Conservation (phyloP, 1,284 basidiomycete genomes). For the Clitocybe nebularis region DNA sequence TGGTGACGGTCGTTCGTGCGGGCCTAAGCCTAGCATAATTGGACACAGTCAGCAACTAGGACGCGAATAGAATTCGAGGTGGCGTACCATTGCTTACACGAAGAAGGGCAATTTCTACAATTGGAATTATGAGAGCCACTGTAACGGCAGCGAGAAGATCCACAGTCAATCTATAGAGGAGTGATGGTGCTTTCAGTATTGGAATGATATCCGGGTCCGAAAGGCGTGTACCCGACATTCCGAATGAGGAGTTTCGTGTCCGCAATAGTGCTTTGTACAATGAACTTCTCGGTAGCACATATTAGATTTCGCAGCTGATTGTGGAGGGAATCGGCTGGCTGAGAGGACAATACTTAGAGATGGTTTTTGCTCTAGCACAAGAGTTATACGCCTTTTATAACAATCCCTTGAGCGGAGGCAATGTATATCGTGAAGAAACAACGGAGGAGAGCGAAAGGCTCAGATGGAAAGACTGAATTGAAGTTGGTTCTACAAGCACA, state of each 20-base stretch:
- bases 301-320: neutral
- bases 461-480: too few relatives aligned
- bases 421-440: too few relatives aligned
- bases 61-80: neutral
- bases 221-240: slow-evolving; percentile 4
- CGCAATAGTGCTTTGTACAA: slow-evolving; percentile 10
- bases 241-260: slow-evolving; percentile 7
- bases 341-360: too few relatives aligned
- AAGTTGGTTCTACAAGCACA: too few relatives aligned
- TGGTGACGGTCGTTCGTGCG: neutral
- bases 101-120: slow-evolving; percentile 5
- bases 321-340: too few relatives aligned
- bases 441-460: too few relatives aligned
- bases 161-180: slow-evolving; percentile 11
- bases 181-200: neutral
- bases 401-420: too few relatives aligned
- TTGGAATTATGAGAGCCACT: slow-evolving; percentile 7
- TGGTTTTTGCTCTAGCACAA: too few relatives aligned
- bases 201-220: neutral
- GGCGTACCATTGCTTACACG: slow-evolving; percentile 14
- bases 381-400: too few relatives aligned
- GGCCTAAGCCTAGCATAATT: slow-evolving; percentile 1
- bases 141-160: slow-evolving; percentile 12
- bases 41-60: neutral
- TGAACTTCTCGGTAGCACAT: slow-evolving; percentile 14